Evolutionary conservation across 1,284 basidiomycete genomes (phyloP).

Genomic region (Ustilago tritici): DNA sequence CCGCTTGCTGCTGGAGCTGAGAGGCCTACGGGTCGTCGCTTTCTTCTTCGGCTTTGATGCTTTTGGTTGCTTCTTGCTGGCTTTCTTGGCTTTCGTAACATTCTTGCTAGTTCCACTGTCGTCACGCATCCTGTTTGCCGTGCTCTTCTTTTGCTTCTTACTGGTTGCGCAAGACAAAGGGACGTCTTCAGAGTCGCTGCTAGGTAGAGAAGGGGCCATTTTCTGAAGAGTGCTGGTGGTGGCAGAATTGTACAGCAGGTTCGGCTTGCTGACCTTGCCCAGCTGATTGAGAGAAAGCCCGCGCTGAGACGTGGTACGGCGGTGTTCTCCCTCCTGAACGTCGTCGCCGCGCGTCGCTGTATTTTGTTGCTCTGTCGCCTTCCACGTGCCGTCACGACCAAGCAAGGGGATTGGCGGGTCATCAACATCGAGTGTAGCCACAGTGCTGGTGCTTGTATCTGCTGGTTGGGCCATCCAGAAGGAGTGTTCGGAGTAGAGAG

Average conservation of each 20-base stretch:
- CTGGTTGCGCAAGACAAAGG: background rate
- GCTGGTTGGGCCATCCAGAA: conserved; percentile 21
- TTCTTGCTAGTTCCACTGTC: background rate
- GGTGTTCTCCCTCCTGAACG: background rate
- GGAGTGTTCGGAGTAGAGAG: conserved; percentile 13
- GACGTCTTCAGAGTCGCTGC: background rate
- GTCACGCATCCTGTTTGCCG: background rate
- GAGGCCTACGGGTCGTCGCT: background rate
- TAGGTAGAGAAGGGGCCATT: background rate
- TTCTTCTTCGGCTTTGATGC: conserved; percentile 1
- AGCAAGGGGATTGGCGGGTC: conserved; percentile 23
- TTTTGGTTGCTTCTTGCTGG: background rate
- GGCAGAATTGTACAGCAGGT: background rate
- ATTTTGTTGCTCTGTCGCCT: conserved; percentile 6
- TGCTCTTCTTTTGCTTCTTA: conserved; percentile 5
- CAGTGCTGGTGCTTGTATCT: conserved; percentile 23
- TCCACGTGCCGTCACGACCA: conserved; percentile 22
- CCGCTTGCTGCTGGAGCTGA: background rate
- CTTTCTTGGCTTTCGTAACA: background rate
- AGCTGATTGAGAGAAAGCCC: background rate
- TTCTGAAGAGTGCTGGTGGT: background rate
- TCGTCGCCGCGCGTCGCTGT: background rate
- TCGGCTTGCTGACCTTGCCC: conserved; percentile 1
- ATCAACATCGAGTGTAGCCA: conserved; percentile 15
- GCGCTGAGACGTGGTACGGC: background rate